These are phyloP conservation scores for Epichloe glyceriae DNA, from an alignment of 2,329 filamentous ascomycete genomes.

Conservation along the genomic window DNA sequence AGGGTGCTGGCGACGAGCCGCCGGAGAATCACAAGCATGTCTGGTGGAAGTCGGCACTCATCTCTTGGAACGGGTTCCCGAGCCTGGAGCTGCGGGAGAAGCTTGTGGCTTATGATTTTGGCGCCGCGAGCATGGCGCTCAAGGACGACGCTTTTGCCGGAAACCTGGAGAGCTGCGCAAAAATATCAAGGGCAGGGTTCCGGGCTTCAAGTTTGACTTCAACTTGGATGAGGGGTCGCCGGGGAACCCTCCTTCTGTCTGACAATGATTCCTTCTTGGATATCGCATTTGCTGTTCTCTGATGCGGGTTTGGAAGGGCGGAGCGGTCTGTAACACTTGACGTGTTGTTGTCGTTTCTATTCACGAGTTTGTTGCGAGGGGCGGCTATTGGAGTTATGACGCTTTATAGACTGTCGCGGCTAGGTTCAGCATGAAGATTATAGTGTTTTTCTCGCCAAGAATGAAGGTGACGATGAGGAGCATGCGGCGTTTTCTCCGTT, in stretches of 20 bases:
- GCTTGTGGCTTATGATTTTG: conserved; percentile 8
- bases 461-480: too few relatives aligned
- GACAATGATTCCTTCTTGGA: background rate
- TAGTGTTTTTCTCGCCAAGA: too few relatives aligned
- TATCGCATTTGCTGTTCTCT: too few relatives aligned
- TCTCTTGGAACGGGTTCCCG: conserved; percentile 21
- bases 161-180: conserved; percentile 5
- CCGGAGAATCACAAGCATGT: conserved; percentile 19
- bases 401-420: too few relatives aligned
- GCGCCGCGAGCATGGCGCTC: conserved; percentile 7
- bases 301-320: too few relatives aligned
- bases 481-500: too few relatives aligned
- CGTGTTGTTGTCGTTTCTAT: too few relatives aligned
- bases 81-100: conserved; percentile 2
- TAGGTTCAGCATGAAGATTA: too few relatives aligned
- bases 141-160: conserved; percentile 3
- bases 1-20: conserved; percentile 9
- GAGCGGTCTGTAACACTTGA: too few relatives aligned
- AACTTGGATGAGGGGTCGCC: conserved; percentile 7
- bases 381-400: too few relatives aligned
- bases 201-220: conserved; percentile 8
- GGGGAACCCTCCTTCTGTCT: background rate
- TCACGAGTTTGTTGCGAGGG: too few relatives aligned
- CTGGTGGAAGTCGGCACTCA: conserved; percentile 18
- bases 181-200: background rate